phyloP scores from a whole-genome alignment of 1,139 yeast species.

The Nakaseomyces glabratus region DNA sequence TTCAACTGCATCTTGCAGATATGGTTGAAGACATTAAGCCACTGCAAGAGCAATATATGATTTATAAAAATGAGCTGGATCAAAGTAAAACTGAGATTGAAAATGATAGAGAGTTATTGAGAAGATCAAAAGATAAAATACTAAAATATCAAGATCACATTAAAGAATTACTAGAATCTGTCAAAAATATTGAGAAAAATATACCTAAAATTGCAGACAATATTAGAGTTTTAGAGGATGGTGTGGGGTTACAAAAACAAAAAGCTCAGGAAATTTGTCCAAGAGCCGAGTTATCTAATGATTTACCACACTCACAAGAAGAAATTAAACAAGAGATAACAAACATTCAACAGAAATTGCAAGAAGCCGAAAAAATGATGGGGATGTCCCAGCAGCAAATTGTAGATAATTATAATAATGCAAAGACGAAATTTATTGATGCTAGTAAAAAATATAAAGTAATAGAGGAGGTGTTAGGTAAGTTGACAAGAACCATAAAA shows the following conservation, averaged over 20 bases:
- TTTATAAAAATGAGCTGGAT: constrained; percentile 11
- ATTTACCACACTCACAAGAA: constrained; percentile 30
- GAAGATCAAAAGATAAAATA: constrained; percentile 23
- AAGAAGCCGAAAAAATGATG: constrained; percentile 33
- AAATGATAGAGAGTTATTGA: constrained; percentile 22
- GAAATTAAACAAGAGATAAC: constrained; percentile 33
- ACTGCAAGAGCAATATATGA: constrained; percentile 19
- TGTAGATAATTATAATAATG: constrained; percentile 31
- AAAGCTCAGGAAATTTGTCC: constrained; percentile 33
- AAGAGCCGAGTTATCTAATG: constrained; percentile 29
- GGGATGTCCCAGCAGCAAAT: constrained; percentile 40
- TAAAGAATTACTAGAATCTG: constrained; percentile 14
- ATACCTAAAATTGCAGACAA: constrained; percentile 26
- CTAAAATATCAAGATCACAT: constrained; percentile 24
- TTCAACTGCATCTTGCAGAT: constrained; percentile 22
- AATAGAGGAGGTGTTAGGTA: constrained; percentile 28
- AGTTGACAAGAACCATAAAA: constrained; percentile 35
- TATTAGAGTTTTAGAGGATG: constrained; percentile 24
- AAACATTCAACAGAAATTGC: constrained; percentile 30
- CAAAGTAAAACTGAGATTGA: constrained; percentile 12
- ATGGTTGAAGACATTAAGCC: constrained; percentile 21
- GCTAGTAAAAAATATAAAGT: constrained; percentile 32
- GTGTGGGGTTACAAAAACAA: constrained; percentile 25
- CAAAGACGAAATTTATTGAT: constrained; percentile 31
- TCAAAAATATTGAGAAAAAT: constrained; percentile 11